Percentiles rank a stretch among this genome's conserved stretches.
These are phyloP conservation scores for Auricularia sp. DNA, from an alignment of 768 basidiomycete genomes.

Conservation along the genomic window DNA sequence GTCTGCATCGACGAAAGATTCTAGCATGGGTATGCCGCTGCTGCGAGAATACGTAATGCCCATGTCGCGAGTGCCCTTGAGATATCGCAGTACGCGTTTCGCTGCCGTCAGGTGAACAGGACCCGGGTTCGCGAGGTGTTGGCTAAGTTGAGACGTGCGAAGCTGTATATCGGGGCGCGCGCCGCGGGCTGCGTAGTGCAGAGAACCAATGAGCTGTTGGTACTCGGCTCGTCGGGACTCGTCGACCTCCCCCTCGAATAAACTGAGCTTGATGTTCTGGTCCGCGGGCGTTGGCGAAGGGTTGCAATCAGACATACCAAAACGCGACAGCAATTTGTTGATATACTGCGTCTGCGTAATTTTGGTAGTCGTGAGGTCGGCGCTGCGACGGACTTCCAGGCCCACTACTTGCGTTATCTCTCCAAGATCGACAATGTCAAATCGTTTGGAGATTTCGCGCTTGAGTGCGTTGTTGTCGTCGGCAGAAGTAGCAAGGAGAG, in stretches of 20 bases:
- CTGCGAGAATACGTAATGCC: constrained; percentile 2
- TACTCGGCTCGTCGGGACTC: constrained; percentile 12
- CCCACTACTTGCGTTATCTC: constrained; percentile 7
- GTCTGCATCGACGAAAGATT: constrained; percentile 13
- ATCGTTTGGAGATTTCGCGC: constrained; percentile 12
- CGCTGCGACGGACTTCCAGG: neutral
- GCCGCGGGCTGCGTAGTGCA: constrained; percentile 19
- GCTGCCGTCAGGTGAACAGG: constrained; percentile 1
- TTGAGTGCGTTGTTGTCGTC: constrained; percentile 18
- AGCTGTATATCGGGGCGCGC: constrained; percentile 15
- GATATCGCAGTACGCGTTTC: constrained; percentile 5
- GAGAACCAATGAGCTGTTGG: constrained; percentile 16
- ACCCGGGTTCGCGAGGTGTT: constrained; percentile 6
- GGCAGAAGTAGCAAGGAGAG: constrained; percentile 15
- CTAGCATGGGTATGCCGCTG: constrained; percentile 5
- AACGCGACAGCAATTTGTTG: neutral
- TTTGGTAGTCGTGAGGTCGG: neutral
- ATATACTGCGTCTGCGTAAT: neutral
- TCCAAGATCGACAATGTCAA: constrained; percentile 20
- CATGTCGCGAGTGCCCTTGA: constrained; percentile 1
- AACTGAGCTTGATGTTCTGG: constrained; percentile 4
- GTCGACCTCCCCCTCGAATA: neutral
- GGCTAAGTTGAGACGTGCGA: constrained; percentile 13
- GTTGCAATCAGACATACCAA: neutral
- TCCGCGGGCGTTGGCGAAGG: neutral